Percentiles rank a stretch among this genome's conserved stretches.
Evolutionary conservation across 495 filamentous ascomycete species (phyloP).

Genomic region (Pyrenula aspistea): DNA sequence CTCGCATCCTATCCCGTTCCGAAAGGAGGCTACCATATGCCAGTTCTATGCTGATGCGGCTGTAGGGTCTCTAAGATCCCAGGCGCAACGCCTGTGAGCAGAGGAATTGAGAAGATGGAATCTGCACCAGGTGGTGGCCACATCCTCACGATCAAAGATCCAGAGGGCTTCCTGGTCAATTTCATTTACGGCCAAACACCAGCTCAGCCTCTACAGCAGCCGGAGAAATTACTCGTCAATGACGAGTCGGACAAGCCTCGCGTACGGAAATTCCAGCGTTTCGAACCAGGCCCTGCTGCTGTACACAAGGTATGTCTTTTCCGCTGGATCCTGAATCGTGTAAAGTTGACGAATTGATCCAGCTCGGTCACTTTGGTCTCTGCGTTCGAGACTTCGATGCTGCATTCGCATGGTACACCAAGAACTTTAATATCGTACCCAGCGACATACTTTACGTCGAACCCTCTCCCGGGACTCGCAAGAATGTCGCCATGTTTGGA

Average conservation of each 20-base stretch:
- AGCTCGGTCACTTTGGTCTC: conserved; percentile 60
- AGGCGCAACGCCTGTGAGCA: conserved; percentile 4
- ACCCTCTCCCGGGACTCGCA: conserved; percentile 7
- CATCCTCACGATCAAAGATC: conserved; percentile 21
- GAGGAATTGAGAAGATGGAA: conserved; percentile 13
- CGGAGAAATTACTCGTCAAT: conserved; percentile 18
- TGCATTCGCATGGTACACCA: conserved; percentile 49
- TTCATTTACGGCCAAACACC: conserved; percentile 19
- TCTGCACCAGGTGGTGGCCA: conserved; percentile 22
- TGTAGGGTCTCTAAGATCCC: conserved; percentile 16
- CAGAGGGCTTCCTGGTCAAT: conserved; percentile 21
- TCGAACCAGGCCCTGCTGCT: conserved; percentile 47
- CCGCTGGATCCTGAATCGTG: not conserved
- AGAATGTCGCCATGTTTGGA: conserved; percentile 47
- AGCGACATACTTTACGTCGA: conserved; percentile 20
- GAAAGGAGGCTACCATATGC: too few relatives aligned
- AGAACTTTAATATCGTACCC: conserved; percentile 56
- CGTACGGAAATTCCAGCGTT: conserved; percentile 17
- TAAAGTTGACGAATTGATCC: not conserved
- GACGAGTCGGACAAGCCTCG: conserved; percentile 20
- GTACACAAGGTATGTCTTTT: conserved; percentile 42
- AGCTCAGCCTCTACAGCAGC: conserved; percentile 5
- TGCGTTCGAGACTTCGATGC: conserved; percentile 47
- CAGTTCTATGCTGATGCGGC: not conserved
- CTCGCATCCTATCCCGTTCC: not conserved